Evolutionary conservation across 768 basidiomycete species (phyloP).

Genomic region (Ephemerocybe angulata): DNA sequence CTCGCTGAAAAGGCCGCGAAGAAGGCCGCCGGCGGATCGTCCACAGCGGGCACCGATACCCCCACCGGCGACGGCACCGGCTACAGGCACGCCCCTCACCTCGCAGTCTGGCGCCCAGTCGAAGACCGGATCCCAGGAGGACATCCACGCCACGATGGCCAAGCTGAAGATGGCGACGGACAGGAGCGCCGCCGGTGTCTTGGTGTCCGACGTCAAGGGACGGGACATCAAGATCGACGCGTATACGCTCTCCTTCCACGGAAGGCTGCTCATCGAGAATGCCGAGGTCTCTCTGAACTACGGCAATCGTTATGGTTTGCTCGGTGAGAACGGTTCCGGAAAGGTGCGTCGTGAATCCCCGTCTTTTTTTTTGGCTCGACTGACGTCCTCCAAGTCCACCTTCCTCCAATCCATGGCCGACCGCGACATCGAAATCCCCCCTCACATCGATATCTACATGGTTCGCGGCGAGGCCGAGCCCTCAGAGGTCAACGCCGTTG

Average conservation of each 20-base stretch:
- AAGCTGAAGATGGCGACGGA: too few species aligned
- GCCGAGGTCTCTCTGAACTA: conserved; percentile 82
- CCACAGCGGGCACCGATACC: conserved; percentile 31
- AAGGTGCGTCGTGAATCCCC: too few species aligned
- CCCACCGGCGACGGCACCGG: too few species aligned
- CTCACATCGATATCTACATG: conserved; percentile 96
- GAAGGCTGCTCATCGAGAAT: conserved; percentile 67
- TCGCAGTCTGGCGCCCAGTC: conserved; percentile 76
- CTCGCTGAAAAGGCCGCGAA: conserved; percentile 93
- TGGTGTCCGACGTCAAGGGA: conserved; percentile 87
- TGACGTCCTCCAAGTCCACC: conserved; percentile 61
- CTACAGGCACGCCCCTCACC: conserved; percentile 63
- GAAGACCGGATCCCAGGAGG: conserved; percentile 76
- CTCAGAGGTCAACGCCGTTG: conserved; percentile 88
- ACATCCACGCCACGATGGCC: too few species aligned
- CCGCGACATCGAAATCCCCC: conserved; percentile 91
- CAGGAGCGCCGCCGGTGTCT: conserved; percentile 92
- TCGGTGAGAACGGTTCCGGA: too few species aligned
- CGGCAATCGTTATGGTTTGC: conserved; percentile 89
- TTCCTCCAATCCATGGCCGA: conserved; percentile 94
- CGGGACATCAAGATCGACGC: conserved; percentile 97
- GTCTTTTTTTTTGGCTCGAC: conserved; percentile 1
- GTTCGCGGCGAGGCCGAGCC: conserved; percentile 96
- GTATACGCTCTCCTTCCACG: conserved; percentile 96
- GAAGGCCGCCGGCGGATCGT: conserved; percentile 43